Percentiles rank a stretch among this genome's conserved stretches.
Conservation (phyloP, 164 flowering plant species). For the Protea cynaroides region DNA sequence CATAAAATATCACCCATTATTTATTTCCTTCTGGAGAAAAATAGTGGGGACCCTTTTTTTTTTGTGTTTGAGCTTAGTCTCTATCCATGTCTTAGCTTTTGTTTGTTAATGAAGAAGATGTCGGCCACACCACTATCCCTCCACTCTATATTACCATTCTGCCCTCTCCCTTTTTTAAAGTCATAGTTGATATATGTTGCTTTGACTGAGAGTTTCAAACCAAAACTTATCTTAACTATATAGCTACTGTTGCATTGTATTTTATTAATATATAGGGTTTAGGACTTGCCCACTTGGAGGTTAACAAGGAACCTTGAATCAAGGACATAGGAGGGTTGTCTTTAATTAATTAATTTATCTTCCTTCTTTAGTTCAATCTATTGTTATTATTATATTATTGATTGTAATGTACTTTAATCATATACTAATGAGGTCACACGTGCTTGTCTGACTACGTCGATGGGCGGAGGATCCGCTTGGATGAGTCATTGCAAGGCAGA, state of each 20-base stretch:
- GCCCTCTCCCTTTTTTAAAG: not conserved
- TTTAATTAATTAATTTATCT: not conserved
- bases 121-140: constrained; percentile 28
- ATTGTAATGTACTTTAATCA: not conserved
- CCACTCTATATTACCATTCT: constrained; percentile 2
- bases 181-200: constrained; percentile 8
- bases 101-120: constrained; percentile 14
- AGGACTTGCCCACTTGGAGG: constrained; percentile 11
- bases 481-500: too few species aligned
- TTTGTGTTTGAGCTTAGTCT: constrained; percentile 16
- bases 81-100: constrained; percentile 17
- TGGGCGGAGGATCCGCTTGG: not conserved
- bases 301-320: constrained; percentile 15
- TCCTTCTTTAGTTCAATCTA: not conserved
- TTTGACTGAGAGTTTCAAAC: constrained; percentile 4
- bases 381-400: not conserved
- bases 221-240: not conserved
- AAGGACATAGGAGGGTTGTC: constrained; percentile 4
- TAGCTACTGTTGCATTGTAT: not conserved
- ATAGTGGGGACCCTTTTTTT: constrained; percentile 8
- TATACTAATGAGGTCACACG: constrained; percentile 1
- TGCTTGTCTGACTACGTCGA: not conserved
- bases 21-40: not conserved
- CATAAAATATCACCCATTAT: constrained; percentile 13
- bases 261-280: not conserved